Base-by-base conservation (phyloP, 139 green algal species). In the Chlamydomonas urium region DNA sequence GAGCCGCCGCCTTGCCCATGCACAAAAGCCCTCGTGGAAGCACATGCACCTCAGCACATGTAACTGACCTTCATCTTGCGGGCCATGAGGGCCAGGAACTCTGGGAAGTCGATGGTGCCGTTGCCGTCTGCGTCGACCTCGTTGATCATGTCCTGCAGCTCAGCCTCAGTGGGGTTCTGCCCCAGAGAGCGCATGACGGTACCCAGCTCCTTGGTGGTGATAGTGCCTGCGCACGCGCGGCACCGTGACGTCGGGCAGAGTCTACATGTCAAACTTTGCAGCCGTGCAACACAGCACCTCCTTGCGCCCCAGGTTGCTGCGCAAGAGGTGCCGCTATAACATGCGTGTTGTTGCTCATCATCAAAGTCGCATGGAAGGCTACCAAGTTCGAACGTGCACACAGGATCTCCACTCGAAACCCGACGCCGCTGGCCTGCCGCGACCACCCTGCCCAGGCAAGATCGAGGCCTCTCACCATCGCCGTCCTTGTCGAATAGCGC, bases 111-210 rank as follows among this genome's bases (percentile, higher is more conserved):
- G 67, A 99, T 99, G 33, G 94, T 99, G 26, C 96, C 96, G 77
- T 98, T 98, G 57, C 93, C 93, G 76, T 99, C 96, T 26, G 91
- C 90, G 77, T 99, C 96, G 26, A 99, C 96, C 84, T 99, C 96
- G 75, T 94, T 97, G 77, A 99, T 98, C 96, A 99, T 99, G 71
- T 99, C 96, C 83, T 98, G 92, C 73, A 99, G 87, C 87, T 99
- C 96, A 5, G 94, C 96, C 83, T 99, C 96, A 4, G 96, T 99
- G 21, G 96, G 96, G 79, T 98, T 99, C 83, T 99, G 96, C 5
- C 96, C 96, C 75, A 99, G 80, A 0, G 93, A 98, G 33, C 96
- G 88, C 96, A 99, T 99, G 26, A 99, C 96, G 23, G 95, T 98
- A 57, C 96, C 96, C 38, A 99, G 89, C 82, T 99, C 96, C 80